Evolutionary conservation across 2,329 filamentous ascomycete species (phyloP).

Genomic region (Xylariaceae sp.): DNA sequence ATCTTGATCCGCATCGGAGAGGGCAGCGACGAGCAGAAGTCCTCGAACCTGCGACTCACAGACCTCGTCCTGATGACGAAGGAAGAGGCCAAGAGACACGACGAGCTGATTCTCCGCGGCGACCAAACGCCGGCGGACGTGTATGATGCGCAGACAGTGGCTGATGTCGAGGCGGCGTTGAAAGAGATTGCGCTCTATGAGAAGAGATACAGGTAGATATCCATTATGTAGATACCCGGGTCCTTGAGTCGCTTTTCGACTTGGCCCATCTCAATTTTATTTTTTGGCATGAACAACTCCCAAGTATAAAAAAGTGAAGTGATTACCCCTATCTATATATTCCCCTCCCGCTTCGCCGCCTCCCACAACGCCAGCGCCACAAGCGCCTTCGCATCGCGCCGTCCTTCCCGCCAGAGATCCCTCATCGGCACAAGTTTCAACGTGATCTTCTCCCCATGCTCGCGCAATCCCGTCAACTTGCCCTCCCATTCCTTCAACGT

Average conservation of each 20-base stretch:
- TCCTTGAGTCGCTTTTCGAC: slow-evolving; percentile 2
- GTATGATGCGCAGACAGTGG: slow-evolving; percentile 64
- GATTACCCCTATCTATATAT: slow-evolving; percentile 10
- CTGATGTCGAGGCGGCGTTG: slow-evolving; percentile 60
- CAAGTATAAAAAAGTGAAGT: background rate
- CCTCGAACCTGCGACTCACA: slow-evolving; percentile 50
- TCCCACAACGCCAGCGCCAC: slow-evolving; percentile 56
- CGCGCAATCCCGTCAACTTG: slow-evolving; percentile 51
- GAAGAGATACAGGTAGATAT: slow-evolving; percentile 38
- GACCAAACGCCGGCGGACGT: slow-evolving; percentile 63
- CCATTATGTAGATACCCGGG: background rate
- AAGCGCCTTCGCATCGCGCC: slow-evolving; percentile 55
- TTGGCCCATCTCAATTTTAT: background rate
- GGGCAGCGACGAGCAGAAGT: slow-evolving; percentile 68
- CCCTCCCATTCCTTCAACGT: slow-evolving; percentile 52
- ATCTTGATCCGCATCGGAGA: slow-evolving; percentile 58
- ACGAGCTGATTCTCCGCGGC: slow-evolving; percentile 70
- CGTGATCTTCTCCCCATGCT: slow-evolving; percentile 57
- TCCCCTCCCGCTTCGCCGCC: slow-evolving; percentile 45
- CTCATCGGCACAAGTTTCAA: slow-evolving; percentile 53
- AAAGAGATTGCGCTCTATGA: slow-evolving; percentile 62
- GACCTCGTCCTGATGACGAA: slow-evolving; percentile 35
- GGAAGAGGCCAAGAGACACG: slow-evolving; percentile 54
- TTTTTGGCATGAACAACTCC: background rate
- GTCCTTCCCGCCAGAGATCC: slow-evolving; percentile 54